phyloP scores from a whole-genome alignment of 148 eudicot genomes.

The Gaultheria prostrata region DNA sequence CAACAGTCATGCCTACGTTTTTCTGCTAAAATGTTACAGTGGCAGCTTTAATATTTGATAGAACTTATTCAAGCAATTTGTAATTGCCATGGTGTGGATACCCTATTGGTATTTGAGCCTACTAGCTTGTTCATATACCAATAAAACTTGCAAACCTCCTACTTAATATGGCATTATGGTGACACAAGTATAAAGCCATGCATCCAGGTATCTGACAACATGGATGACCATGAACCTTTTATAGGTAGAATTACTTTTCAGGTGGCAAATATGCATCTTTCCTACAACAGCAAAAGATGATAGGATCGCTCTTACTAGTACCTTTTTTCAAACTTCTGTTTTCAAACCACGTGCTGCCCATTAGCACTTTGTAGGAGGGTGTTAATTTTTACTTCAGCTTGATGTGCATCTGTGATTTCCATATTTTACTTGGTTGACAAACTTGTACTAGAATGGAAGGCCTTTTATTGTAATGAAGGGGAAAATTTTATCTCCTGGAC shows the following conservation, averaged over 20 bases:
- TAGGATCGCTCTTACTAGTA: not conserved
- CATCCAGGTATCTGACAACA: not conserved
- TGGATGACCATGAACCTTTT: not conserved
- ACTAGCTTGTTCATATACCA: not conserved
- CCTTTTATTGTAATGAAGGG: not conserved
- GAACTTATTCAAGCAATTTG: not conserved
- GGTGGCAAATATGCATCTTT: not conserved
- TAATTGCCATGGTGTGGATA: not conserved
- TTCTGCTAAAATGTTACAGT: not conserved
- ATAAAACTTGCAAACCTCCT: not conserved
- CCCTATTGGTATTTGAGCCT: not conserved
- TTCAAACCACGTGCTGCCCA: not conserved
- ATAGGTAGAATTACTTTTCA: not conserved
- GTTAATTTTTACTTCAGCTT: not conserved
- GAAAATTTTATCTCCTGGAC: not conserved
- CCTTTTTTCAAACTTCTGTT: not conserved
- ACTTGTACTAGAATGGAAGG: not conserved
- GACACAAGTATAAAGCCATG: not conserved
- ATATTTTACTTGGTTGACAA: not conserved
- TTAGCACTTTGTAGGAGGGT: not conserved
- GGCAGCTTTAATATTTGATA: not conserved
- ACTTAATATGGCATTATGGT: not conserved
- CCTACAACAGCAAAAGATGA: not conserved
- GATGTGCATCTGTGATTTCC: not conserved
- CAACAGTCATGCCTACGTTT: not conserved